These are phyloP conservation scores for Stachybotrys elegans DNA, from an alignment of 2,329 filamentous ascomycete species.

Conservation along the genomic window DNA sequence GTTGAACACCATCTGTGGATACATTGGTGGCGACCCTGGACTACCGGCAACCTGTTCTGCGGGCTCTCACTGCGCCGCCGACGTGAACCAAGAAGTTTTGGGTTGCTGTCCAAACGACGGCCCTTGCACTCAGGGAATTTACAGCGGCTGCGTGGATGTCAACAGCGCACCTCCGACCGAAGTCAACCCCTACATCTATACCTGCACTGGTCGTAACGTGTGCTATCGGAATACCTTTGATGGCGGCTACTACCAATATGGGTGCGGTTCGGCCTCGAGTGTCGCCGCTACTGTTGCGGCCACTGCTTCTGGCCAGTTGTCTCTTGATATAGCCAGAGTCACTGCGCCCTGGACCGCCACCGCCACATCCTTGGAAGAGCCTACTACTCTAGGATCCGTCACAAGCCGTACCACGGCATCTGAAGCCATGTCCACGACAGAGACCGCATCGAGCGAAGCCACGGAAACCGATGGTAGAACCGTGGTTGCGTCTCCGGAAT, in stretches of 20 bases:
- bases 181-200: constrained; percentile 52
- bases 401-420: constrained; percentile 9
- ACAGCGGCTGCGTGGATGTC: constrained; percentile 51
- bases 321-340: constrained; percentile 30
- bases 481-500: constrained; percentile 5
- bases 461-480: constrained; percentile 6
- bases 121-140: constrained; percentile 50
- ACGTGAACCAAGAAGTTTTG: constrained; percentile 41
- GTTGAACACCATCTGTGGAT: constrained; percentile 53
- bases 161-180: constrained; percentile 45
- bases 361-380: constrained; percentile 31
- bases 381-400: constrained; percentile 34
- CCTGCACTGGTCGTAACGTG: constrained; percentile 44
- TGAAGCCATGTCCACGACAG: constrained; percentile 5
- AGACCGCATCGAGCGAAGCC: constrained; percentile 7
- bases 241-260: constrained; percentile 52
- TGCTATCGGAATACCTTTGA: constrained; percentile 53
- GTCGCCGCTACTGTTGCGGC: constrained; percentile 44
- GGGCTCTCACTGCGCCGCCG: constrained; percentile 54
- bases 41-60: constrained; percentile 52
- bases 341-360: constrained; percentile 35
- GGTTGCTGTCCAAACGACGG: constrained; percentile 51
- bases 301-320: constrained; percentile 35
- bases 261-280: constrained; percentile 45
- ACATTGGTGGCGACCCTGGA: constrained; percentile 44